Evolutionary conservation across 2,329 filamentous ascomycete species (phyloP).

Genomic region (Bipolaris zeicola): DNA sequence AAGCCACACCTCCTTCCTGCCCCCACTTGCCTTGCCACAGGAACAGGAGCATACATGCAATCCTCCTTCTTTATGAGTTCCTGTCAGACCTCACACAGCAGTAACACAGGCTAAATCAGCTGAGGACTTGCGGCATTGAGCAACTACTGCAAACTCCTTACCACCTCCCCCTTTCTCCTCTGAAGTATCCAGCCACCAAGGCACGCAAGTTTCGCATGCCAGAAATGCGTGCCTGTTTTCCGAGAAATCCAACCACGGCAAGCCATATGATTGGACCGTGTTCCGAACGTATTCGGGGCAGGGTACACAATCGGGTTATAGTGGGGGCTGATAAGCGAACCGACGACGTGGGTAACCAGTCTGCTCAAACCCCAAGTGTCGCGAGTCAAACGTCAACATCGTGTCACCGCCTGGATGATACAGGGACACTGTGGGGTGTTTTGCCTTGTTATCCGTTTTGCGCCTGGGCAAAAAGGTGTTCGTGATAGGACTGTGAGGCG

Average conservation of each 20-base stretch:
- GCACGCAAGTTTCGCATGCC: conserved; percentile 7
- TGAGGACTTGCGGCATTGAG: conserved; percentile 7
- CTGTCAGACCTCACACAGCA: neutral
- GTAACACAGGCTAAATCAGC: neutral
- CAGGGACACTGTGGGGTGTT: conserved; percentile 11
- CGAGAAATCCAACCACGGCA: neutral
- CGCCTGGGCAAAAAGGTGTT: conserved; percentile 9
- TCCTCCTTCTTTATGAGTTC: neutral
- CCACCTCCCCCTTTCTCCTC: neutral
- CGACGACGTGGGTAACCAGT: neutral
- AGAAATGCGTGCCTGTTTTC: conserved; percentile 4
- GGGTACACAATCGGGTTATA: neutral
- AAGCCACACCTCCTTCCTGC: neutral
- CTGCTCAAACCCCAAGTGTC: conserved; percentile 18
- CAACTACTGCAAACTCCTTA: conserved; percentile 1
- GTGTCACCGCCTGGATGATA: conserved; percentile 12
- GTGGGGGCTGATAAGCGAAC: neutral
- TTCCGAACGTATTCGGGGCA: conserved; percentile 1
- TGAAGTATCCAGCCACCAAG: conserved; percentile 1
- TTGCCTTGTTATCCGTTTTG: conserved; percentile 19
- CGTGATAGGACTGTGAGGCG: neutral
- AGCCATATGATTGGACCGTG: conserved; percentile 3
- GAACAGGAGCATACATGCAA: neutral
- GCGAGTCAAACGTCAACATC: conserved; percentile 10
- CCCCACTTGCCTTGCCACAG: neutral